phyloP scores from a whole-genome alignment of 805 yeast species.

The Saccharomycopsis selenospora region DNA sequence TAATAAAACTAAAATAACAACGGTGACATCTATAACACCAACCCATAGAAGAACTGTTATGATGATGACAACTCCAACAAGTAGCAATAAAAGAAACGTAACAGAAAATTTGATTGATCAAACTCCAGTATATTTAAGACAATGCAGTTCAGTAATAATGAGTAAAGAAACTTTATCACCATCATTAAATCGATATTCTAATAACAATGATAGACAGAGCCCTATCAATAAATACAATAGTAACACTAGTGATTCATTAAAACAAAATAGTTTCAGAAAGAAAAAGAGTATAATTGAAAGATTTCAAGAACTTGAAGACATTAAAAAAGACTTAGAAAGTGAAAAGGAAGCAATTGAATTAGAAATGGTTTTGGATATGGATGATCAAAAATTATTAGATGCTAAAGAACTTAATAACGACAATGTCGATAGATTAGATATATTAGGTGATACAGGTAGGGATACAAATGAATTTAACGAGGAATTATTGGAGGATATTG shows the following conservation, averaged over 20 bases:
- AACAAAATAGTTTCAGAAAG: neutral
- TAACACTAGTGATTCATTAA: too few species aligned
- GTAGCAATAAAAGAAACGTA: neutral
- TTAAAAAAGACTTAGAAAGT: slow-evolving; percentile 8
- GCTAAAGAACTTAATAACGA: slow-evolving; percentile 5
- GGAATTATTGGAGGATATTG: slow-evolving; percentile 9
- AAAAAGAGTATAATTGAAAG: slow-evolving; percentile 1
- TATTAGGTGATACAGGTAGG: slow-evolving; percentile 19
- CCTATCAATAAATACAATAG: too few species aligned
- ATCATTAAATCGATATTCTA: too few species aligned
- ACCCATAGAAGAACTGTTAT: slow-evolving; percentile 6
- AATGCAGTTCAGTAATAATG: slow-evolving; percentile 6
- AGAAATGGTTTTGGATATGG: slow-evolving; percentile 2
- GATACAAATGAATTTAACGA: slow-evolving; percentile 16
- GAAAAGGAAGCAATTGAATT: slow-evolving; percentile 1
- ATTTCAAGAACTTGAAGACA: slow-evolving; percentile 3
- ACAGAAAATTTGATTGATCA: neutral
- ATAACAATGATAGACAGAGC: too few species aligned
- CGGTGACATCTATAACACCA: slow-evolving; percentile 8
- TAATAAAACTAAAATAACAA: too few species aligned
- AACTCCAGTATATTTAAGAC: slow-evolving; percentile 13
- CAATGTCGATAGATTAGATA: slow-evolving; percentile 10
- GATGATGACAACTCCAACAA: neutral
- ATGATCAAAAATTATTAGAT: slow-evolving; percentile 7
- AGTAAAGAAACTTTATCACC: too few species aligned